Evolutionary conservation across 2,329 filamentous ascomycete species (phyloP), one percentile per base, ranked within the genome.

Genomic region (Orbilia oligospora): DNA sequence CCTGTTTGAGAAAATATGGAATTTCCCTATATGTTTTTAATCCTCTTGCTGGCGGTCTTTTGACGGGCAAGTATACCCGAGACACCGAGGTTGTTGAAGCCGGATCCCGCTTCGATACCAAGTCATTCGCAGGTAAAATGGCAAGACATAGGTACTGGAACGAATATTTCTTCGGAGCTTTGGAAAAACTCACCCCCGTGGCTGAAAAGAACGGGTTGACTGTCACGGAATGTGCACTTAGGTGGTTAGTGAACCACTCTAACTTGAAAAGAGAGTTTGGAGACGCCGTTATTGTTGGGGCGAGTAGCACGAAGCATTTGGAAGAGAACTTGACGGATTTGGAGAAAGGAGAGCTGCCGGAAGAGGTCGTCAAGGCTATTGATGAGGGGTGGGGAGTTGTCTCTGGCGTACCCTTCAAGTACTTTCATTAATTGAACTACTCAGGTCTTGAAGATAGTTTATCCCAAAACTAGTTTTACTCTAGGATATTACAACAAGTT

Each of bases 21-120:
- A 87, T 96, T 18, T 91, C 94, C 80, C 87, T 96, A 49, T 92
- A 95, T 5, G 87, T 93, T 53, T 95, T 94, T 85, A 97, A 96
- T 83, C 93, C 93, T 0, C 86, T 95, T 69, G 92, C 92, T 0
- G 93, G 93, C 22, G 93, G 93, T 0, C 85, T 97, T 8, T 91
- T 97, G 83, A 91, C 90, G 6, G 93, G 93, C 80, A 94, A 85
- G 90, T 92, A 86, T 91, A 85, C 88, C 89, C 67, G 85, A 85
- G 91, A 93, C 81, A 84, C 69, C 2, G 56, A 55, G 24, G 14
- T 48, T 0, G 30, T 70, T 6, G 76, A 79, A 27, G 33, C 22
- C 0, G 68, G 65, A 0, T 70, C 87, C 27, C 3, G 82, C 81
- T 70, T 64, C 46, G 14, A 82, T 89, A 84, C 85, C 0, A 89